Conservation (phyloP, 1,139 yeast genomes). For the Debaryomyces sp. region DNA sequence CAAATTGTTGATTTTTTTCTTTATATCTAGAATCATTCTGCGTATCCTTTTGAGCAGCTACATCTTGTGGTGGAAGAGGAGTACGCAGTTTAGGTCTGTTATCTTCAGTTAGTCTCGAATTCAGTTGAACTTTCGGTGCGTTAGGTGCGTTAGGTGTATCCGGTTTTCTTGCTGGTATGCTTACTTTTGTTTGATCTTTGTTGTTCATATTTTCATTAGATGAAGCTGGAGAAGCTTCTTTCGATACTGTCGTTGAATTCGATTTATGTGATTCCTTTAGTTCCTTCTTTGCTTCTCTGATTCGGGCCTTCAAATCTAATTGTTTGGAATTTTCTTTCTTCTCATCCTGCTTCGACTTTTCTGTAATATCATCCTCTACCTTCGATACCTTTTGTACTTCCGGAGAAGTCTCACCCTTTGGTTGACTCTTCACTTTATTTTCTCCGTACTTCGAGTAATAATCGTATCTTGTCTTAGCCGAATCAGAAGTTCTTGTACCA, state of each 20-base stretch:
- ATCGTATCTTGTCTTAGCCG: conserved; percentile 29
- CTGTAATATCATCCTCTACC: conserved; percentile 6
- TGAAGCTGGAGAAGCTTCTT: conserved; percentile 8
- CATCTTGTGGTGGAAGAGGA: conserved; percentile 21
- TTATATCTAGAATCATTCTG: conserved; percentile 5
- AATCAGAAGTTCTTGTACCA: conserved; percentile 21
- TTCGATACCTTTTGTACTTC: conserved; percentile 6
- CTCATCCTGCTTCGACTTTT: conserved; percentile 6
- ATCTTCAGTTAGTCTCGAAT: conserved; percentile 1
- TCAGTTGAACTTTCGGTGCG: not conserved
- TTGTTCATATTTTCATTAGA: not conserved
- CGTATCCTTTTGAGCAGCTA: conserved; percentile 11
- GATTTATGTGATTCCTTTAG: conserved; percentile 12
- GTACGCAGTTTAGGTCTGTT: conserved; percentile 11
- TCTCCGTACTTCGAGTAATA: conserved; percentile 33
- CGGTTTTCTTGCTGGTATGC: not conserved
- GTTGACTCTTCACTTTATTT: conserved; percentile 7
- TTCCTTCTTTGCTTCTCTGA: conserved; percentile 29
- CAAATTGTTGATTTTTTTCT: conserved; percentile 4
- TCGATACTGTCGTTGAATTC: not conserved
- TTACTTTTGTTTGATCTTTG: not conserved
- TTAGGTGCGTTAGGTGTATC: not conserved
- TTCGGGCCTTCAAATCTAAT: conserved; percentile 22
- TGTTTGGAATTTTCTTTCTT: conserved; percentile 9
- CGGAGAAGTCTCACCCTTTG: conserved; percentile 9